A percentile compares a stretch with the other conserved stretches of the same genome.
phyloP scores from a whole-genome alignment of 1,139 yeast genomes.

The Kazachstania sp. region DNA sequence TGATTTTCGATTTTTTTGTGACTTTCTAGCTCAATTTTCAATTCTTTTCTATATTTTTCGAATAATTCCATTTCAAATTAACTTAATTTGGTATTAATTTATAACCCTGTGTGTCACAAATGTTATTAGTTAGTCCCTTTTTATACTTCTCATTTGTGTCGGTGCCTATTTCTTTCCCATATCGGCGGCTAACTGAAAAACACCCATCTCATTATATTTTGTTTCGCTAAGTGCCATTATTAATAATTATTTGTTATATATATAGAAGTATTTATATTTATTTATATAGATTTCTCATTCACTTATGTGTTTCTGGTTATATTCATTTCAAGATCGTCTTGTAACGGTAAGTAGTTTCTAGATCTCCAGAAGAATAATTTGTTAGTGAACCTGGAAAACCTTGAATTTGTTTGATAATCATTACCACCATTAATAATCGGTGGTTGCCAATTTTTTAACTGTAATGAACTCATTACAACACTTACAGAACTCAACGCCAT shows the following conservation, averaged over 20 bases:
- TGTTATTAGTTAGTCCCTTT: too few relatives aligned
- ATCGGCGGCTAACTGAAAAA: too few relatives aligned
- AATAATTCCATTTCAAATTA: too few relatives aligned
- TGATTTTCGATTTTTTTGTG: not conserved
- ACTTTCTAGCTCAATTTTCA: too few relatives aligned
- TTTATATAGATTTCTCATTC: not conserved
- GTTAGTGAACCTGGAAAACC: not conserved
- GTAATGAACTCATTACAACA: constrained; percentile 73
- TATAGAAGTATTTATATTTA: not conserved
- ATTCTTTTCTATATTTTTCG: too few relatives aligned
- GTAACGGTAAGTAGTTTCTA: not conserved
- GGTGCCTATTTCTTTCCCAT: too few relatives aligned
- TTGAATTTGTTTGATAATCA: not conserved
- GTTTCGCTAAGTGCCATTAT: not conserved
- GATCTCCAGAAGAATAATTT: not conserved
- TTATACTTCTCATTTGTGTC: too few relatives aligned
- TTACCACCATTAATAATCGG: constrained; percentile 13
- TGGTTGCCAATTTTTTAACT: constrained; percentile 56
- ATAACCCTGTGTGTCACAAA: too few relatives aligned
- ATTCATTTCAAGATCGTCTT: not conserved
- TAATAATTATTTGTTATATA: not conserved
- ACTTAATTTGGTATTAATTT: too few relatives aligned
- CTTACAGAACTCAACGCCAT: constrained; percentile 92
- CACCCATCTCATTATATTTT: too few relatives aligned
- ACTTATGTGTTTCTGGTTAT: not conserved